Base-by-base conservation (phyloP, 164 flowering plant genomes). In the Chimonanthus praecox region DNA sequence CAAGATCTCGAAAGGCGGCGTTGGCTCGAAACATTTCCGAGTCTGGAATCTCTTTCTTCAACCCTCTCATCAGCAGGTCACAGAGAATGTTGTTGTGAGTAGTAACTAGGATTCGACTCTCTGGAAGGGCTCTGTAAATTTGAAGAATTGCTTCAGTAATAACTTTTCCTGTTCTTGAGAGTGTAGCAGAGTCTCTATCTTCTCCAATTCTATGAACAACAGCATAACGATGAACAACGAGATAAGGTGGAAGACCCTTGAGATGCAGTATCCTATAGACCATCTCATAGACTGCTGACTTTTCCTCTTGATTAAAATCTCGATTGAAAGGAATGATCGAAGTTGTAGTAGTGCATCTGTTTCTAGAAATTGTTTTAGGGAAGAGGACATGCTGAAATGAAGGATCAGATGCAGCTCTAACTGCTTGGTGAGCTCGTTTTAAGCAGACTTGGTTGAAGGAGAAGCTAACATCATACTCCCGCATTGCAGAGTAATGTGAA, bases 1-100 rank as follows among this genome's bases (percentile, higher is more conserved):
- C 87, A 8, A 76, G 20, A 74, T 78, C 88, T 5, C 84, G 75
- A 64, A 84, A 86, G 62, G 87, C 85, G 47, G 88, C 88, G 78
- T 84, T 84, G 60, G 83, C 86, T 74, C 83, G 75, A 64, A 86
- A 84, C 69, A 86, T 78, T 7, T 82, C 78, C 5, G 73, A 67
- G 16, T 71, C 78, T 2, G 79, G 77, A 20, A 86, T 79, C 9
- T 68, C 74, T 44, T 45, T n/a, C 75, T 61, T 70, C 70, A 86
- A 73, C 73, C 77, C 67, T 77, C 72, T 73, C 73, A 77, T 78
- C 54, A 86, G 67, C 54, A 68, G 47, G 58, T 86, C 87, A 69
- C 85, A 82, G 7, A 81, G 77, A 8, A 11, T 74, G 75, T 86
- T 86, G n/a, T 60, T 58, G 9, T 83, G 84, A 47, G 86, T 81